Evolutionary conservation across 805 yeast genomes (phyloP), one percentile per base, ranked within the genome.

Genomic region (Zygosaccharomyces bisporus): DNA sequence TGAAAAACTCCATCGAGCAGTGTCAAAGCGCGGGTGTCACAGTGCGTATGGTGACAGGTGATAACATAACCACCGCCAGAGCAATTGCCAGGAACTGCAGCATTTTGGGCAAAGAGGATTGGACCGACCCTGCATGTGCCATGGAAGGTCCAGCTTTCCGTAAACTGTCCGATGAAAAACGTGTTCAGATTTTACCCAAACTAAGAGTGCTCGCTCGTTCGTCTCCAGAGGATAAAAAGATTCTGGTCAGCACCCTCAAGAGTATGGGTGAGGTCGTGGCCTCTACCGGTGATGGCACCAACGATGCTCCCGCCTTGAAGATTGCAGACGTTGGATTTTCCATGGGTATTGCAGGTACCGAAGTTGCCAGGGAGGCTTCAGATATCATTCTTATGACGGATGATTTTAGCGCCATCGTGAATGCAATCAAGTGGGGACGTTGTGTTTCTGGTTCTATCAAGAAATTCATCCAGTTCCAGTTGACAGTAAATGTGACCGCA

Each of bases 201-300:
- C 70, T 93, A 45, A 77, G 81, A 56, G 96, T 93, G 2, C 69
- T 93, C 55, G 99, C 98, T 1, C 77, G 99, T 59, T 88, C 96
- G 1, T 83, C 95, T 9, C 99, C 99, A 2, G 96, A 91, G 53
- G 99, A 93, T 68, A 93, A 93, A 67, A 73, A 95, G 46, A 70
- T 86, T 21, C 73, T 93, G 35, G 99, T 95, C 27, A 86, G 83
- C 50, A 81, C 89, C 9, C 72, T 93, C 55, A 81, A 83, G 57
- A 71, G 74, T 29, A 73, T 80, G 60, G 95, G 95, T 18, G 97
- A 93, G 60, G 95, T 91, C 27, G 99, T 93, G 39, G 99, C 99
- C 1, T 98, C 91, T 27, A 93, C 99, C 30, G 99, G 99, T 61
- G 99, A 93, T 65, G 99, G 99, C 67, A 91, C 98, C 6, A 93